These are phyloP conservation scores for Scutellaria minor DNA, from an alignment of 257 asterid genomes.

Conservation along the genomic window DNA sequence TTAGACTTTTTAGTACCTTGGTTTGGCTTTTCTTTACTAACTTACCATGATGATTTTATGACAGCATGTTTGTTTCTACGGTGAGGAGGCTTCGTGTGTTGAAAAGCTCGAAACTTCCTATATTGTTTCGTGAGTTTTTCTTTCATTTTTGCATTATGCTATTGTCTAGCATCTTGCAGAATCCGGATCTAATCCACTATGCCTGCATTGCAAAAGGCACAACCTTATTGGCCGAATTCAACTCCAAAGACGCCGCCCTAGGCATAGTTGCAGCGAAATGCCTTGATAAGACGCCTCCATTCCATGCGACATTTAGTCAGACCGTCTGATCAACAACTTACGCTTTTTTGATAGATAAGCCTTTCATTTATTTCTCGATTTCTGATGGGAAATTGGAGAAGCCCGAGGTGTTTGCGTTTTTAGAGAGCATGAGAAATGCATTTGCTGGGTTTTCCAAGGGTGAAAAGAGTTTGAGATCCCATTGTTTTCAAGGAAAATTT, in stretches of 20 bases:
- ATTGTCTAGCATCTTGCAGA: slow-evolving; percentile 23
- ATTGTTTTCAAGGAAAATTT: slow-evolving; percentile 85
- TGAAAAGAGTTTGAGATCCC: slow-evolving; percentile 53
- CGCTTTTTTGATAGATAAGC: slow-evolving; percentile 62
- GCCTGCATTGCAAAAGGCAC: slow-evolving; percentile 79
- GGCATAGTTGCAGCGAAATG: slow-evolving; percentile 74
- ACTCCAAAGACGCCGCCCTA: slow-evolving; percentile 76
- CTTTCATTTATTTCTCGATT: slow-evolving; percentile 67
- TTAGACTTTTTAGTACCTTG: background rate
- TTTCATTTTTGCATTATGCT: background rate
- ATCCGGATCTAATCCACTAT: slow-evolving; percentile 67
- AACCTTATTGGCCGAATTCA: slow-evolving; percentile 81
- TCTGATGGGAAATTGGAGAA: slow-evolving; percentile 65
- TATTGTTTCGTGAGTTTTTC: slow-evolving; percentile 66
- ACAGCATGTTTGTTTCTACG: slow-evolving; percentile 88
- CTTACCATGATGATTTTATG: background rate
- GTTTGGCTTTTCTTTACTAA: slow-evolving; percentile 20
- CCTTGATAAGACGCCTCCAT: slow-evolving; percentile 70
- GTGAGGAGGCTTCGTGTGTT: slow-evolving; percentile 88
- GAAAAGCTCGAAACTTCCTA: slow-evolving; percentile 79
- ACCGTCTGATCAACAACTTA: slow-evolving; percentile 70
- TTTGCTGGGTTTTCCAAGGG: slow-evolving; percentile 45
- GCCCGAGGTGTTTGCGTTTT: slow-evolving; percentile 59
- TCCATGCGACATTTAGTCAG: slow-evolving; percentile 74
- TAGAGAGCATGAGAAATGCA: slow-evolving; percentile 57